phyloP scores from a whole-genome alignment of 2,329 filamentous ascomycete species.

The Paradendryphiella salina region DNA sequence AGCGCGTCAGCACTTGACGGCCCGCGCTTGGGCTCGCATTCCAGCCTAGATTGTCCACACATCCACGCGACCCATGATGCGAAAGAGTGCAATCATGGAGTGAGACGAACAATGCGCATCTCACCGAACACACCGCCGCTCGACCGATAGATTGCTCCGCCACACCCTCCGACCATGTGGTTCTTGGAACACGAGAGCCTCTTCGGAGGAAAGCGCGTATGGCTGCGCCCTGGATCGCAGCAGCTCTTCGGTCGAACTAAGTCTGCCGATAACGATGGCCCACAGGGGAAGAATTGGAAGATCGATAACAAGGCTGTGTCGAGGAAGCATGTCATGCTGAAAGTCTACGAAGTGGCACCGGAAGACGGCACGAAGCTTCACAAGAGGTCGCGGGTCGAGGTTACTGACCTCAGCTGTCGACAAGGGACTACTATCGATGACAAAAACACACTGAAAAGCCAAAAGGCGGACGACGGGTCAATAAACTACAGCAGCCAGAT shows the following conservation, averaged over 20 bases:
- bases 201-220: constrained; percentile 67
- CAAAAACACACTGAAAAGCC: constrained; percentile 64
- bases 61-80: neutral
- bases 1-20: constrained; percentile 10
- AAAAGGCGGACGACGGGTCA: constrained; percentile 49
- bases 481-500: constrained; percentile 32
- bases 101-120: constrained; percentile 4
- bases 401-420: constrained; percentile 80
- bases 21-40: constrained; percentile 1
- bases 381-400: constrained; percentile 68
- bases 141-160: neutral
- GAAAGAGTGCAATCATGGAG: neutral
- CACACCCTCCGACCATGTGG: constrained; percentile 51
- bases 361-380: constrained; percentile 68
- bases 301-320: constrained; percentile 85
- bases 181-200: constrained; percentile 59
- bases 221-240: constrained; percentile 82
- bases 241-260: constrained; percentile 84
- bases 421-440: constrained; percentile 80
- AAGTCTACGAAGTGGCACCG: constrained; percentile 65
- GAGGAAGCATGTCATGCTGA: constrained; percentile 80
- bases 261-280: constrained; percentile 55
- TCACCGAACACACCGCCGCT: neutral
- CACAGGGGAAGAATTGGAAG: constrained; percentile 48
- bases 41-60: constrained; percentile 2